phyloP scores from a whole-genome alignment of 345 rosid species.

The Euphorbia peplus region DNA sequence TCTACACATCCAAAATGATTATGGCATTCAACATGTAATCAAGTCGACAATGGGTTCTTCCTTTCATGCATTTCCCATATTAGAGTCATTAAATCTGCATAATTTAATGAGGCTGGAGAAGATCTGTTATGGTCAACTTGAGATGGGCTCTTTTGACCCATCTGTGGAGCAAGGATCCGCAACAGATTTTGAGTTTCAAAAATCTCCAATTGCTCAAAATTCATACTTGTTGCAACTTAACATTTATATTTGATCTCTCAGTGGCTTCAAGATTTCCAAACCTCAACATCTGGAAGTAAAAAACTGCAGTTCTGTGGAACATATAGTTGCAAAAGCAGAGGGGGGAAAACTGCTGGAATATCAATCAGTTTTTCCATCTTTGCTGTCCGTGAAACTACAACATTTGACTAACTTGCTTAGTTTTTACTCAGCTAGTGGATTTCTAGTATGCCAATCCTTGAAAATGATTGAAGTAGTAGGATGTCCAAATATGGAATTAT shows the following conservation, averaged over 20 bases:
- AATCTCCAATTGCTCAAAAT: neutral
- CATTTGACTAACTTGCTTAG: neutral
- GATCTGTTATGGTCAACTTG: neutral
- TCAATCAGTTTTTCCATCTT: neutral
- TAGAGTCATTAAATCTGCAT: neutral
- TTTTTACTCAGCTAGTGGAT: neutral
- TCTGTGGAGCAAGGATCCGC: neutral
- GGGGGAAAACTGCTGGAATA: no score
- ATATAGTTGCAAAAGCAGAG: neutral
- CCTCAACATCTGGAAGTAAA: neutral
- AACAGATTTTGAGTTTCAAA: neutral
- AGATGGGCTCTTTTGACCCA: neutral
- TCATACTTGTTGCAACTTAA: neutral
- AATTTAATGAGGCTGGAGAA: neutral
- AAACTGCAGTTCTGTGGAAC: neutral
- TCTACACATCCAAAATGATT: neutral
- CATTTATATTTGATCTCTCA: neutral
- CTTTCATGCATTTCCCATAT: neutral
- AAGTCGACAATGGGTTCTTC: neutral
- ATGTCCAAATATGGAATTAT: slow-evolving; percentile 3
- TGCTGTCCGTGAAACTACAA: neutral
- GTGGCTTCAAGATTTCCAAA: neutral
- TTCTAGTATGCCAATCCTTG: neutral
- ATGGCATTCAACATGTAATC: neutral
- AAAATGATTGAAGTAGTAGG: neutral